Base-by-base conservation (phyloP, 31 red algal species). In the Pterothamnion heteromorphum region DNA sequence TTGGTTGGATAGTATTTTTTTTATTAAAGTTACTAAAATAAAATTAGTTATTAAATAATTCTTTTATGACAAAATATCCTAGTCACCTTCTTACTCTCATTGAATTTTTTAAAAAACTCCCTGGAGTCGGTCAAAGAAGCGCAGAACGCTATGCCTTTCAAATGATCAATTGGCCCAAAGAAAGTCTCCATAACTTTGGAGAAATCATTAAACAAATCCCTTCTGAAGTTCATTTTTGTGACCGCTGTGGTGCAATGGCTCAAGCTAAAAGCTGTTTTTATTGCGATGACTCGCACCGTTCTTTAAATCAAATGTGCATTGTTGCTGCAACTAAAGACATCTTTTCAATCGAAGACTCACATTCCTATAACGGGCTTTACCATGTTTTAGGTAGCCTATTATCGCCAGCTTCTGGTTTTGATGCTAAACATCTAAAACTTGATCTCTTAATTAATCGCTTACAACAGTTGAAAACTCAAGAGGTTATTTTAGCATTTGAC, bases 111-210 rank as follows among this genome's bases (percentile, higher is more conserved):
- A 27, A 26, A 21, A 32, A 74, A 28, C 74, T 91, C n/a, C 90
- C 90, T 35, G 90, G 90, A 85, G 74, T 91, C 28, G 90, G 90
- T 22, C 76, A 23, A 39, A 32, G 35, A 26, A 36, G 28, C 20
- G 90, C 90, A 33, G 28, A 84, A 28, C 90, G 90, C 24, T 35
- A 85, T n/a, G 90, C 90, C 26, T 80, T 35, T 84, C 57, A 91
- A 28, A 22, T 91, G n/a, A 24, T 91, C 26, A 23, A 84, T 35
- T 23, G 24, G 27, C 22, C 27, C 38, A 24, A 24, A 28, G n/a
- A 72, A 28, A 26, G 36, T 43, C n/a, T 23, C 36, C 74, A 22
- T 43, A 21, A 31, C 31, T 74, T 91, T n/a, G 23, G 74, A 22
- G 90, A 84, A 24, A 44, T 44, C n/a, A 28, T 91, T 22, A 26